Percentiles rank a stretch among this genome's conserved stretches.
phyloP scores from a whole-genome alignment of 2,329 filamentous ascomycete genomes.

The Colletotrichum acutatum region DNA sequence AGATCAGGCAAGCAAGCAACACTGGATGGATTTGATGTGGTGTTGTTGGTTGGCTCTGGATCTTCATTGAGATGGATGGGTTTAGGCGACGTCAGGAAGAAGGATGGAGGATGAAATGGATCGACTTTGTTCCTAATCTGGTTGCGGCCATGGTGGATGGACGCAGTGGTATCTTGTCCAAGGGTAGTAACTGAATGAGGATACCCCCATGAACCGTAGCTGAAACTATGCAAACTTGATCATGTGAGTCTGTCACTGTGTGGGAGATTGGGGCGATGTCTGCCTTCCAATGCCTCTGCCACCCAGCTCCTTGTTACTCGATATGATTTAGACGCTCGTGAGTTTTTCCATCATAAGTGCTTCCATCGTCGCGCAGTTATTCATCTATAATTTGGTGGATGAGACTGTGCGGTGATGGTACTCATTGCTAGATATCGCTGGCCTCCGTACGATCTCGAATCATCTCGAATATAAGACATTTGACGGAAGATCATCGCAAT shows the following conservation, averaged over 20 bases:
- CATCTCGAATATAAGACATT: too few species aligned
- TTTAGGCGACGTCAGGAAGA: background rate
- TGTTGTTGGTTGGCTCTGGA: background rate
- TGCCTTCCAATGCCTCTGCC: accelerated
- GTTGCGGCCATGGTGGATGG: background rate
- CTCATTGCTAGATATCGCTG: too few species aligned
- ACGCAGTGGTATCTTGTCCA: background rate
- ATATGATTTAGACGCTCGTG: too few species aligned
- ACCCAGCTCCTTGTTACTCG: too few species aligned
- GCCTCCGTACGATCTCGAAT: too few species aligned
- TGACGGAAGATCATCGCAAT: too few species aligned
- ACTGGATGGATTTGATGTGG: background rate
- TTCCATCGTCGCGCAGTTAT: too few species aligned
- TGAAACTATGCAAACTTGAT: background rate
- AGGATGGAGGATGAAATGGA: background rate
- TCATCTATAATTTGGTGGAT: too few species aligned
- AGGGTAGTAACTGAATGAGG: background rate
- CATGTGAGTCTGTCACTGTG: too few species aligned
- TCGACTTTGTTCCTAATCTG: background rate
- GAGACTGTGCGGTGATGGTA: too few species aligned
- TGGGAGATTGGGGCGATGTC: too few species aligned
- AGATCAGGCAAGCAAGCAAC: background rate
- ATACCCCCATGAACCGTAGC: background rate
- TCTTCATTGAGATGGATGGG: background rate
- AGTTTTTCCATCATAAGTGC: too few species aligned